Percentiles rank a stretch among this genome's conserved stretches.
Conservation (phyloP, 1,139 yeast genomes). For the Diutina sp. region DNA sequence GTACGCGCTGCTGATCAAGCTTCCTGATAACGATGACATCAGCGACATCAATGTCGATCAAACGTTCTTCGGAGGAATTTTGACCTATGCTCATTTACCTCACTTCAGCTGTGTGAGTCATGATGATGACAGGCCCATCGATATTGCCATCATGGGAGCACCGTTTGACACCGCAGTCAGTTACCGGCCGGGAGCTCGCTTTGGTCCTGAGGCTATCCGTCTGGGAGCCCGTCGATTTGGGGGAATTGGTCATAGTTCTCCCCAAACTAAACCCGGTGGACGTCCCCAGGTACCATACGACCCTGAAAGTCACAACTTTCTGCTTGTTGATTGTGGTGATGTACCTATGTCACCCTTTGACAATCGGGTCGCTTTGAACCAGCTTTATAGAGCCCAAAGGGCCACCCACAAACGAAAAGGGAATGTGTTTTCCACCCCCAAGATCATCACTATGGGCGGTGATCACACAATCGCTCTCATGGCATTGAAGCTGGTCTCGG, state of each 20-base stretch:
- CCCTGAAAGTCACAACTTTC: constrained; percentile 15
- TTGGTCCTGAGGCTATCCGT: constrained; percentile 45
- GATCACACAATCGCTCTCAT: constrained; percentile 44
- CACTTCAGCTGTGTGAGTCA: constrained; percentile 7
- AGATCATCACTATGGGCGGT: constrained; percentile 42
- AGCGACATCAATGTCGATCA: constrained; percentile 12
- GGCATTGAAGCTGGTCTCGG: constrained; percentile 37
- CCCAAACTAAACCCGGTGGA: background rate
- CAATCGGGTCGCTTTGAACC: constrained; percentile 38
- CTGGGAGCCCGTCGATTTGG: constrained; percentile 5
- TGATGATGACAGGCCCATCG: constrained; percentile 9
- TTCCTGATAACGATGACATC: constrained; percentile 26
- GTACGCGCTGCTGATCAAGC: constrained; percentile 13
- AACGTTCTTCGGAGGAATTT: constrained; percentile 8
- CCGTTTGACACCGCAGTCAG: constrained; percentile 41
- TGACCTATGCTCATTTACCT: constrained; percentile 7
- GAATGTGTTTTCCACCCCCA: constrained; percentile 12
- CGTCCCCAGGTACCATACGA: constrained; percentile 7
- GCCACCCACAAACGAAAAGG: constrained; percentile 26
- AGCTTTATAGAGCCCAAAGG: constrained; percentile 36
- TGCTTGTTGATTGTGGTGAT: constrained; percentile 42
- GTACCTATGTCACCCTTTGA: constrained; percentile 45
- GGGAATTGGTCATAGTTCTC: background rate
- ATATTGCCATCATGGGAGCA: constrained; percentile 39
- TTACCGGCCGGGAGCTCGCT: constrained; percentile 36